These are phyloP conservation scores for Lasiosphaeria hispida DNA, from an alignment of 495 filamentous ascomycete genomes.

Conservation along the genomic window DNA sequence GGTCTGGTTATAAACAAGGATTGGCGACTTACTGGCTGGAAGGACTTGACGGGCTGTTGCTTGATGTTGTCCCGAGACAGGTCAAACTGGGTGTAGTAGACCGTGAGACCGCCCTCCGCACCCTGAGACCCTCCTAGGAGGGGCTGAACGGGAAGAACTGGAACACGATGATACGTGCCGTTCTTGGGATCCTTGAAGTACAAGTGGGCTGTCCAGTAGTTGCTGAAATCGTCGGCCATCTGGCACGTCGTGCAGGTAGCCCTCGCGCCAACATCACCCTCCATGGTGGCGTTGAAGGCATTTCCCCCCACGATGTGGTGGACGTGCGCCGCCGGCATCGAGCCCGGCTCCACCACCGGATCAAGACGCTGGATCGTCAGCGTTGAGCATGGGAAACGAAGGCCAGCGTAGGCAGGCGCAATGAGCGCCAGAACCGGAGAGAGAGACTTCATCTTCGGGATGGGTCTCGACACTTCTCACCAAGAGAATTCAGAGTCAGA, in stretches of 20 bases:
- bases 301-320: conserved; percentile 52
- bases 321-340: conserved; percentile 40
- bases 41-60: conserved; percentile 35
- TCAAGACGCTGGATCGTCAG: conserved; percentile 35
- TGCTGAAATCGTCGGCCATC: conserved; percentile 26
- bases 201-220: conserved; percentile 43
- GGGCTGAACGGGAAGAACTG: conserved; percentile 35
- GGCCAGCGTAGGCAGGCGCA: neutral
- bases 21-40: conserved; percentile 39
- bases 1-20: too few species aligned
- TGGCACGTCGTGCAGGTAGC: conserved; percentile 31
- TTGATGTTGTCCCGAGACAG: conserved; percentile 24
- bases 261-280: conserved; percentile 42
- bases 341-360: conserved; percentile 40
- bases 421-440: neutral
- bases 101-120: conserved; percentile 41
- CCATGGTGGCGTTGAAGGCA: conserved; percentile 49
- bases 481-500: too few species aligned
- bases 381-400: conserved; percentile 3
- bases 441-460: neutral
- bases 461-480: too few species aligned
- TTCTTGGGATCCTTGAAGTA: conserved; percentile 48
- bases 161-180: conserved; percentile 42
- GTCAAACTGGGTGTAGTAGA: conserved; percentile 46
- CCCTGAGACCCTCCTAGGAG: conserved; percentile 41